Percentiles rank a stretch among this genome's conserved stretches.
These are phyloP conservation scores for Passalora sequoiae DNA, from an alignment of 2,329 filamentous ascomycete species.

Conservation along the genomic window DNA sequence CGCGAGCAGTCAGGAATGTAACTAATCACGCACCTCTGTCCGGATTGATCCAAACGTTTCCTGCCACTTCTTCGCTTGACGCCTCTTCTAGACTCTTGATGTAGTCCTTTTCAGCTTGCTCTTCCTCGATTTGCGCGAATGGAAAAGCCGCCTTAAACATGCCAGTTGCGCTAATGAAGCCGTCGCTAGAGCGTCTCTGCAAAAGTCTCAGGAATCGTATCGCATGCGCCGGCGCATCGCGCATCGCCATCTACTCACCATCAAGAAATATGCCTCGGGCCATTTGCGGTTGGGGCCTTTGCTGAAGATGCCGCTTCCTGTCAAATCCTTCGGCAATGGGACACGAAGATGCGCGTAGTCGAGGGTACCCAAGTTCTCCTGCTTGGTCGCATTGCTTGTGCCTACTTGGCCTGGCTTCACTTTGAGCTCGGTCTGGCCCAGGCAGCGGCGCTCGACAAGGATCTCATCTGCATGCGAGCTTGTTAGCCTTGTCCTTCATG, in stretches of 20 bases:
- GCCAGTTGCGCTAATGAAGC: slow-evolving; percentile 77
- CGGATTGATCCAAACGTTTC: slow-evolving; percentile 93
- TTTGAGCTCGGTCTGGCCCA: slow-evolving; percentile 87
- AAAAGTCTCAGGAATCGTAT: slow-evolving; percentile 9
- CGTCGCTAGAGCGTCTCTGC: slow-evolving; percentile 74
- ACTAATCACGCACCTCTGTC: slow-evolving; percentile 50
- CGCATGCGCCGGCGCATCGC: slow-evolving; percentile 8
- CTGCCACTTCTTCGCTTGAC: slow-evolving; percentile 85
- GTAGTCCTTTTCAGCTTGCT: slow-evolving; percentile 71
- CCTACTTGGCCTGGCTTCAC: slow-evolving; percentile 73
- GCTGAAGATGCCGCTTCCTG: slow-evolving; percentile 84
- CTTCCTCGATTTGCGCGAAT: slow-evolving; percentile 60
- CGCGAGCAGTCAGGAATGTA: slow-evolving; percentile 14
- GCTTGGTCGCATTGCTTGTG: slow-evolving; percentile 65
- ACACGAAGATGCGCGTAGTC: slow-evolving; percentile 95
- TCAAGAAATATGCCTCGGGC: slow-evolving; percentile 92
- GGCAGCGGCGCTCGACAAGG: slow-evolving; percentile 74
- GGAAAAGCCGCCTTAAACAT: slow-evolving; percentile 92
- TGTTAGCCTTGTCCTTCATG: slow-evolving; percentile 13
- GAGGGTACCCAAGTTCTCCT: slow-evolving; percentile 72
- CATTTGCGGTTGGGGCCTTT: slow-evolving; percentile 55
- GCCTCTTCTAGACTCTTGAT: slow-evolving; percentile 78
- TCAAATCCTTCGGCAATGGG: slow-evolving; percentile 83
- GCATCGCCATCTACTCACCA: slow-evolving; percentile 44
- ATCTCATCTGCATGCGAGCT: slow-evolving; percentile 39